These are phyloP conservation scores for Solanum ahanhuiri DNA, from an alignment of 257 asterid species.

Conservation along the genomic window DNA sequence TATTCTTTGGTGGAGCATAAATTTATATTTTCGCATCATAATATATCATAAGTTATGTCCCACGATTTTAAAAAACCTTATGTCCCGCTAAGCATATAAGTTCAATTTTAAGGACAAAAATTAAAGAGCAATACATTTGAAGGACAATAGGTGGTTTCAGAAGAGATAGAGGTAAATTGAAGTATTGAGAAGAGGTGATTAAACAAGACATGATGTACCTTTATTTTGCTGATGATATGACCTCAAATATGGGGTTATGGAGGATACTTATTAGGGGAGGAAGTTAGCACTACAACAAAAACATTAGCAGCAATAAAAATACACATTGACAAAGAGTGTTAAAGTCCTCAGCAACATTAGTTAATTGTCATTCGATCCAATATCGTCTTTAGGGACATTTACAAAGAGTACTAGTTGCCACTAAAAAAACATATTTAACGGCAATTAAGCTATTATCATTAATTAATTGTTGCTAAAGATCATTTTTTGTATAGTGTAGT, in stretches of 20 bases:
- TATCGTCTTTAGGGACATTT: background rate
- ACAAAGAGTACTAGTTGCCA: background rate
- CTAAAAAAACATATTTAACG: accelerated
- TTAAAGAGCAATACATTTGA: background rate
- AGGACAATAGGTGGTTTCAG: background rate
- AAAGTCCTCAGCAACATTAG: background rate
- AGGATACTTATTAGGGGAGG: background rate
- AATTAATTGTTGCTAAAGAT: no score
- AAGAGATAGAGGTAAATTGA: background rate
- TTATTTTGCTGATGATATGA: background rate
- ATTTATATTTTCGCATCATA: background rate
- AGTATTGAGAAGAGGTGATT: background rate
- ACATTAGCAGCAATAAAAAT: no score
- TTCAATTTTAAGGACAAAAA: background rate
- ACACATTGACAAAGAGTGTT: background rate
- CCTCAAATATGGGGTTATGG: background rate
- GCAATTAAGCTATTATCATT: no score
- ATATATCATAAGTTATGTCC: background rate
- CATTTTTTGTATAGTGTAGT: background rate
- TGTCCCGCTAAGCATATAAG: background rate
- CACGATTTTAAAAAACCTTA: background rate
- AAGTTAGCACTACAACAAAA: no score
- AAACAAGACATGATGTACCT: background rate
- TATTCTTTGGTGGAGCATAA: accelerated
- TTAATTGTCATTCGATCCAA: background rate